Evolutionary conservation across 768 basidiomycete species (phyloP).

Genomic region (Infundibulicybe gibba): DNA sequence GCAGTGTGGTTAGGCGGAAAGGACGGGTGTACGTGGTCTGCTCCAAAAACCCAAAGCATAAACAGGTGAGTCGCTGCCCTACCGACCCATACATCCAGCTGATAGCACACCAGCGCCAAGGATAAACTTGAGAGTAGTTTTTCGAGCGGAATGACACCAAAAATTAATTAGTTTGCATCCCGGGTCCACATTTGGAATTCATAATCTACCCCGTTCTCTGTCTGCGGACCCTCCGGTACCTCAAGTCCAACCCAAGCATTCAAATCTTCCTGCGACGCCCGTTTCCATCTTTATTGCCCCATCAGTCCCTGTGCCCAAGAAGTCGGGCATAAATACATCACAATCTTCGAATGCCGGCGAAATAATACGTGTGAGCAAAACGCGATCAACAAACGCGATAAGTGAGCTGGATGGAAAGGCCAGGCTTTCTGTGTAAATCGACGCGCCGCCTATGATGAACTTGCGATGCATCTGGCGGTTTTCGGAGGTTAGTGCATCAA

Average conservation of each 20-base stretch:
- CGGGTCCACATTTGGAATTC: conserved; percentile 96
- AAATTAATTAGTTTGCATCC: conserved; percentile 13
- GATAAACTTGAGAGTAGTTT: too few relatives aligned
- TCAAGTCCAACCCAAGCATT: conserved; percentile 77
- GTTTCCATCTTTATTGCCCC: conserved; percentile 48
- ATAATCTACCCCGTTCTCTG: conserved; percentile 81
- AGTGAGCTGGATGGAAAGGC: conserved; percentile 27
- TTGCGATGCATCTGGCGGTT: conserved; percentile 47
- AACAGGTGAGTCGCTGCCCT: conserved; percentile 64
- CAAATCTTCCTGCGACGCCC: conserved; percentile 59
- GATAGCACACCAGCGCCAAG: conserved; percentile 54
- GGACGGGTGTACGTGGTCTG: conserved; percentile 92
- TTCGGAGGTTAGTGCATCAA: conserved; percentile 20
- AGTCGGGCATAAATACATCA: conserved; percentile 84
- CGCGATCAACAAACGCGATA: conserved; percentile 60
- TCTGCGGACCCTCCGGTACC: conserved; percentile 70
- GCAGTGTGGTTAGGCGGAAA: conserved; percentile 83
- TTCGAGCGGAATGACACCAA: too few relatives aligned
- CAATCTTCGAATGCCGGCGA: conserved; percentile 76
- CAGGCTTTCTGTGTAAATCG: conserved; percentile 73
- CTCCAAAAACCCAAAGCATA: conserved; percentile 93
- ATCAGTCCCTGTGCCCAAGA: conserved; percentile 34
- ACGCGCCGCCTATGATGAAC: conserved; percentile 93
- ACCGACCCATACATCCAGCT: neutral
- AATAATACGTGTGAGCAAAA: conserved; percentile 84